These are phyloP conservation scores for Calonectria leucothoes DNA, from an alignment of 2,329 filamentous ascomycete species.

Conservation along the genomic window DNA sequence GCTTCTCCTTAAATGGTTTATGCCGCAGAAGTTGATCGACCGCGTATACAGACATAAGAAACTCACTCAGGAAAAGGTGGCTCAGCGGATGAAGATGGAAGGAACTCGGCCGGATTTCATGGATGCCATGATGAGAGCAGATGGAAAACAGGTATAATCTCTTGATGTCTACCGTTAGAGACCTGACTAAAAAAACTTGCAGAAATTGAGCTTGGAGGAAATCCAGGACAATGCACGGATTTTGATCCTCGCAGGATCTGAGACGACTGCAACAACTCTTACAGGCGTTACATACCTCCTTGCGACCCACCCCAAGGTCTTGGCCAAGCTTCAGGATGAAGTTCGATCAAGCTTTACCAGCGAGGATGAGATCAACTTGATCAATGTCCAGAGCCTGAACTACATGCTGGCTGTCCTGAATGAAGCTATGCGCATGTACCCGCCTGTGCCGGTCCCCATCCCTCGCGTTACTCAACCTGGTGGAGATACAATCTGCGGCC, in stretches of 20 bases:
- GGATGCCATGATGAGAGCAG: not conserved
- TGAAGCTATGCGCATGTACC: constrained; percentile 12
- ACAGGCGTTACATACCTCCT: not conserved
- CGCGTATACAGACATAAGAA: not conserved
- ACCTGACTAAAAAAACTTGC: not conserved
- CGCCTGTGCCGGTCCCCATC: constrained; percentile 1
- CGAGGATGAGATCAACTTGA: not conserved
- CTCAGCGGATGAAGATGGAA: not conserved
- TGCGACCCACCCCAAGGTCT: not conserved
- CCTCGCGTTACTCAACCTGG: not conserved
- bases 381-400: not conserved
- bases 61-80: not conserved
- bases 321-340: not conserved
- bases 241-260: not conserved
- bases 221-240: not conserved
- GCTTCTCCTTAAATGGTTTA: not conserved
- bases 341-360: not conserved
- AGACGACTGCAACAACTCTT: constrained; percentile 10
- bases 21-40: not conserved
- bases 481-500: constrained; percentile 3
- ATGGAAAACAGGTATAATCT: not conserved
- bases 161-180: too few relatives aligned
- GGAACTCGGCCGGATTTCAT: not conserved
- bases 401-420: constrained; percentile 7
- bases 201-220: not conserved